phyloP scores from a whole-genome alignment of 2,329 filamentous ascomycete genomes.

The Pseudogymnoascus sp. region DNA sequence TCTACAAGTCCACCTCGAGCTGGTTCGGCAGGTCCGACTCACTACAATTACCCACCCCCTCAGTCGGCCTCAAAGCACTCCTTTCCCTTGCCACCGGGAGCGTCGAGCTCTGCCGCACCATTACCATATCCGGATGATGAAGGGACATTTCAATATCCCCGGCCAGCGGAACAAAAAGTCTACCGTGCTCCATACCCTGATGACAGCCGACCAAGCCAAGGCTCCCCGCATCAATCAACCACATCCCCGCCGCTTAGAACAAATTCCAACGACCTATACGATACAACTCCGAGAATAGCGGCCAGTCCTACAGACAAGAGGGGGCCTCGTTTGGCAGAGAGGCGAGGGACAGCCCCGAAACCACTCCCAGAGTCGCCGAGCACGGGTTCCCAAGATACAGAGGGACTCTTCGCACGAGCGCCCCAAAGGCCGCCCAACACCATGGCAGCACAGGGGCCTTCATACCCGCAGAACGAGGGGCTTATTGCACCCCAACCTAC shows the following conservation, averaged over 20 bases:
- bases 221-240: slow-evolving; percentile 10
- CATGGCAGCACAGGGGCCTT: slow-evolving; percentile 28
- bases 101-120: slow-evolving; percentile 60
- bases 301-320: slow-evolving; percentile 45
- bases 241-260: slow-evolving; percentile 11
- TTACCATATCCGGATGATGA: slow-evolving; percentile 70
- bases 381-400: slow-evolving; percentile 65
- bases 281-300: slow-evolving; percentile 25
- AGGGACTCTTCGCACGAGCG: slow-evolving; percentile 67
- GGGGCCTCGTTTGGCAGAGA: slow-evolving; percentile 65
- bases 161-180: slow-evolving; percentile 26
- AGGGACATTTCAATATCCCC: slow-evolving; percentile 37
- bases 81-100: slow-evolving; percentile 59
- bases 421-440: slow-evolving; percentile 35
- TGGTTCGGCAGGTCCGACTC: slow-evolving; percentile 27
- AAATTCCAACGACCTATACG: slow-evolving; percentile 25
- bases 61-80: slow-evolving; percentile 44
- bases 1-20: slow-evolving; percentile 47
- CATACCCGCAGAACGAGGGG: slow-evolving; percentile 40
- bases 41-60: slow-evolving; percentile 44
- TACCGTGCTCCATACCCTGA: slow-evolving; percentile 31
- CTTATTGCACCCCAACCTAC: slow-evolving; percentile 27
- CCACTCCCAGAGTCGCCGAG: slow-evolving; percentile 77
- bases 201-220: slow-evolving; percentile 20
- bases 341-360: slow-evolving; percentile 73